Evolutionary conservation across 805 yeast genomes (phyloP).

Genomic region (Starmerella bombicola): DNA sequence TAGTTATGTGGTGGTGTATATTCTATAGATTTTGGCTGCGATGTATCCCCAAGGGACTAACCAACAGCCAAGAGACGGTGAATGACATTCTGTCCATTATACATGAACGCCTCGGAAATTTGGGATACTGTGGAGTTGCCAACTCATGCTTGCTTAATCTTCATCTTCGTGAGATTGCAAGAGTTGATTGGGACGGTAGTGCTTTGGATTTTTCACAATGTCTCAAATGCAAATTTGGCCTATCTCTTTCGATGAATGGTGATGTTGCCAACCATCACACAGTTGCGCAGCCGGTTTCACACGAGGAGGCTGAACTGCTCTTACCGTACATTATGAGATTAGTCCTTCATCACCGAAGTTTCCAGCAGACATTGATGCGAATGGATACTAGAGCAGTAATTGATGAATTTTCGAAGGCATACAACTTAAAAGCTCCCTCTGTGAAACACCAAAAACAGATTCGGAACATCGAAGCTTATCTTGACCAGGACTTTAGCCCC

Average conservation of each 20-base stretch:
- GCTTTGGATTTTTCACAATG: constrained; percentile 67
- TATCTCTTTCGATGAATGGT: constrained; percentile 40
- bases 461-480: constrained; percentile 9
- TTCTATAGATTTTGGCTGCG: constrained; percentile 32
- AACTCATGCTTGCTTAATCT: constrained; percentile 50
- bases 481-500: constrained; percentile 12
- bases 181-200: constrained; percentile 35
- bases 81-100: constrained; percentile 43
- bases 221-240: constrained; percentile 65
- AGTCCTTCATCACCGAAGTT: constrained; percentile 45
- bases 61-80: constrained; percentile 19
- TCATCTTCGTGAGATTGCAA: constrained; percentile 42
- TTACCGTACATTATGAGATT: constrained; percentile 43
- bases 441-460: not conserved
- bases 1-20: constrained; percentile 29
- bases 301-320: constrained; percentile 32
- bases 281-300: constrained; percentile 31
- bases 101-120: constrained; percentile 62
- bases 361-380: constrained; percentile 47
- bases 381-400: constrained; percentile 55
- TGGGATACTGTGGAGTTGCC: constrained; percentile 56
- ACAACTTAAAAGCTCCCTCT: not conserved
- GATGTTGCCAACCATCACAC: constrained; percentile 57
- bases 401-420: constrained; percentile 34
- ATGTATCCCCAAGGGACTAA: constrained; percentile 19